Base-by-base conservation (phyloP, 2,329 filamentous ascomycete genomes). In the Botryotinia narcissicola region DNA sequence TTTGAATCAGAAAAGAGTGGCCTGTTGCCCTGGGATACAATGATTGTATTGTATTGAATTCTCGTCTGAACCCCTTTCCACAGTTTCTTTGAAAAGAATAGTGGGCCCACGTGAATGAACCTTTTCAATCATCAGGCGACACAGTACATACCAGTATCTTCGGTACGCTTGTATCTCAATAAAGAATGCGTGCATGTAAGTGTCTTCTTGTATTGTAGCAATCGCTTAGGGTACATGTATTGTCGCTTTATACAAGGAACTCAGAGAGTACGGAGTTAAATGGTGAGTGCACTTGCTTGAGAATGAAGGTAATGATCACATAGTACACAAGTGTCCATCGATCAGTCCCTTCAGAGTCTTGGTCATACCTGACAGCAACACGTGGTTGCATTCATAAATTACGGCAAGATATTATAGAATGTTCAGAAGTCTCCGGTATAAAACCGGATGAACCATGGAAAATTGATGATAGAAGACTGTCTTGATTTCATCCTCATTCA, bases 31-130 rank as follows among this genome's bases (percentile, higher is more conserved):
- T 32, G 40, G 29, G 37, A 57, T 57, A 32, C 7, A 16, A 57
- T 29, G 35, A 42, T 8, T n/a, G 35, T 22, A 42, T 9, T 37
- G 48, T 29, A 25, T 25, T 69, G 66, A 57, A 42, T 42, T 57
- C 48, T 69, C 66, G 48, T 57, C 66, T 57, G 48, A 69, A 69
- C 66, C 66, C 66, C 66, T 57, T 69, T 69, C 18, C n/a, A 20
- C 35, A 42, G 32, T 69, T 22, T 42, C 48, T 57, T n/a, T 42
- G 25, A 37, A 68, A 18, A 57, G 4, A 59, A 64, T 22, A 69
- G 66, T 57, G 48, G 35, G 18, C 18, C 51, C 37, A 69, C 37
- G 9, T 32, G 18, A 57, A n/a, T 44, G 66, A 44, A 22, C n/a
- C 20, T 42, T 42, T 40, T 5, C 5, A 42, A 32, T 37, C n/a